These are phyloP conservation scores for Capsicum pubescens DNA, from an alignment of 257 asterid species.

Conservation along the genomic window DNA sequence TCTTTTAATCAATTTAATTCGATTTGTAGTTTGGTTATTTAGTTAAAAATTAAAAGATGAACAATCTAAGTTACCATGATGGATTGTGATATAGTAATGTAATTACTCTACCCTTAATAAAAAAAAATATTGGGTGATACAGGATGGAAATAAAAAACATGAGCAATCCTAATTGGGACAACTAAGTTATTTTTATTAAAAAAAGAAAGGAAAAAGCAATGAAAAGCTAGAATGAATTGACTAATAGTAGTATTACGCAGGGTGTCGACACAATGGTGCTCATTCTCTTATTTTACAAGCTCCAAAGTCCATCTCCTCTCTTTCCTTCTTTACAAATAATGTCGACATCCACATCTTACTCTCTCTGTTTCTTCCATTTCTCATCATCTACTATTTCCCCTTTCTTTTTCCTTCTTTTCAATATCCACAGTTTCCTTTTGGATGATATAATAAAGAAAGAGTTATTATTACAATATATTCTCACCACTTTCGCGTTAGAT, in stretches of 20 bases:
- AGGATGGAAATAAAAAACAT: too few relatives aligned
- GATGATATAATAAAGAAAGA: not conserved
- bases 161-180: too few relatives aligned
- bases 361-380: not conserved
- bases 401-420: not conserved
- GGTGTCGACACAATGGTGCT: slow-evolving; percentile 28
- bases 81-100: too few relatives aligned
- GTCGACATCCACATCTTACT: slow-evolving; percentile 13
- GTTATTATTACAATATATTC: not conserved
- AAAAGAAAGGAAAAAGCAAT: not conserved
- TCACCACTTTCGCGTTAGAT: not conserved
- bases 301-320: not conserved
- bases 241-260: not conserved
- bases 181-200: too few relatives aligned
- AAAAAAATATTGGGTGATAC: too few relatives aligned
- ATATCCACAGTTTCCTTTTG: not conserved
- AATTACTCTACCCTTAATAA: too few relatives aligned
- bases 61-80: too few relatives aligned
- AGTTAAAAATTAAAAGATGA: too few relatives aligned
- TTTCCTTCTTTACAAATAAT: slow-evolving; percentile 19
- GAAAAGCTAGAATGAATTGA: not conserved
- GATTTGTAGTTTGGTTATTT: too few relatives aligned
- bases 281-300: not conserved
- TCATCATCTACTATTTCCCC: not conserved
- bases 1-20: too few relatives aligned